Evolutionary conservation across 108 stramenopile species (phyloP), one percentile per base, ranked within the genome.

Genomic region (Skeletonema tropicum): DNA sequence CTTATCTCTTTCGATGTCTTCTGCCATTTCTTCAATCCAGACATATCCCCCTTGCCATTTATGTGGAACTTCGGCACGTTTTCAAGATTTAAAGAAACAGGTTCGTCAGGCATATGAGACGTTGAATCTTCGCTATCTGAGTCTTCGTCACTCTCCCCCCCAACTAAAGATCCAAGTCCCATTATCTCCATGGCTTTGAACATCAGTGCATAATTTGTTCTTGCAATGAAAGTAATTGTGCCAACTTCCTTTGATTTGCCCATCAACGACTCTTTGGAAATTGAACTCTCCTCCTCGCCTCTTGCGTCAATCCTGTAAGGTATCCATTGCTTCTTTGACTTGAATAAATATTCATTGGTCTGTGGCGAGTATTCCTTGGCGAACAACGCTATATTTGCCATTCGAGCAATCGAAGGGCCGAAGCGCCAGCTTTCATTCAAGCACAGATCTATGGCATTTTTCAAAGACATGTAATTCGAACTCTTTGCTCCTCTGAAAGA

Each of bases 401-500:
- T 69, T 17, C 57, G 30, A 29, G 85, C 82, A 41, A 86, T 80
- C n/a, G 74, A 57, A 23, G 73, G 78, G 9, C 85, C 85, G 46
- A 86, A 86, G 3, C 85, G 76, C 55, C 68, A 83, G 55, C 74
- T 76, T 46, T 71, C 64, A 0, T 41, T 76, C 35, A 86, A 64
- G 52, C 21, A n/a, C 35, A 57, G 3, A 32, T 79, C 75, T 10
- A 57, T 45, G 5, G 73, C 60, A 11, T 62, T 25, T 10, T 29
- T 36, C 48, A 83, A 57, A 15, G 49, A 41, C 74, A 80, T 64
- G 39, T 83, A 69, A 33, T 70, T 33, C 31, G 64, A 15, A 0
- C 75, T 60, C 74, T 72, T 83, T 14, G 85, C 85, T 26, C 85
- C 85, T 12, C 85, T 74, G 38, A 86, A 86, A 11, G 66, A 52